Base-by-base conservation (phyloP, 345 rosid species). In the Pistacia atlantica region DNA sequence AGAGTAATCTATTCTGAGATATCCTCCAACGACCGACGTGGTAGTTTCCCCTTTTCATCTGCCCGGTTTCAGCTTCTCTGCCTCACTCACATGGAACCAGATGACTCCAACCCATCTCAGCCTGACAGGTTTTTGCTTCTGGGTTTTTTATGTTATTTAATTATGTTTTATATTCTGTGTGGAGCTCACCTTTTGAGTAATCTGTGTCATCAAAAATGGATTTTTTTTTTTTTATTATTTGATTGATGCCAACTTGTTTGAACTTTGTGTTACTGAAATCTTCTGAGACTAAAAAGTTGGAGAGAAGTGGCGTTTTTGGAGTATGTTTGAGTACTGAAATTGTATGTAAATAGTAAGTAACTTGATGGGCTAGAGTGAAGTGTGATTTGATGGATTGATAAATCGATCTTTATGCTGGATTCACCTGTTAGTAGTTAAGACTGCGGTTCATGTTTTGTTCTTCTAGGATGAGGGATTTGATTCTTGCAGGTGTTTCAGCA, bases 71-170 rank as follows among this genome's bases (percentile, higher is more conserved):
- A 10, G 18, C 12, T 28, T 13, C 13, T 22, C 38, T 11, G 49
- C 12, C 11, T 28, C 18, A 46, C 11, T 28, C 18, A 46, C 67
- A 89, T 87, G 90, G 87, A 85, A 56, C 82, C 54, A 9, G 80
- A 79, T 62, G 57, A 56, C 64, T 68, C 63, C 16, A 67, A 79
- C 83, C 79, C 78, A 57, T 75, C 82, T n/a, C 65, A 66, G 56
- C 54, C 74, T 55, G 82, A 75, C 83, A 87, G 93, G 93, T 89
- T 73, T 56, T 74, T 22, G 5, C 42, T 63, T 49, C 71, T 38
- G 65, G 76, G 62, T 52, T 35, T 56, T 51, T 49, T 31, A 35
- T 11, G 63, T 75, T 80, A 67, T 73, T 46, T 65, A 54, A 10
- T 11, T 45, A n/a, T 78, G 70, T 38, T 71, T 62, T 22, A 5